phyloP scores from a whole-genome alignment of 108 stramenopile species.

The Cylindrotheca closterium region DNA sequence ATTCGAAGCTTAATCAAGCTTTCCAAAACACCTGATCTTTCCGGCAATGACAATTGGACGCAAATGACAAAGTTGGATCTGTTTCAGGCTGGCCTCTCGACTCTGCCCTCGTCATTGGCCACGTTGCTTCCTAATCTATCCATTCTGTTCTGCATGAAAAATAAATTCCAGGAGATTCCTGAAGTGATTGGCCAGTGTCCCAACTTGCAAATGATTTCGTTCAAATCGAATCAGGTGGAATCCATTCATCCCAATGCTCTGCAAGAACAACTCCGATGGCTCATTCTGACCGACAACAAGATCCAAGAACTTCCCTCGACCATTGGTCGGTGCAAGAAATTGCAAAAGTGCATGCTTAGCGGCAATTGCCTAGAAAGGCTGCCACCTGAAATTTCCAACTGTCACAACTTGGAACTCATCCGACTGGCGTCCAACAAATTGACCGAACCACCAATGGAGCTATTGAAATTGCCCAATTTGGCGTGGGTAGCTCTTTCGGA shows the following conservation, averaged over 20 bases:
- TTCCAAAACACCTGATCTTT: background rate
- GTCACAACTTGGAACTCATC: constrained; percentile 48
- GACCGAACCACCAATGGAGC: constrained; percentile 35
- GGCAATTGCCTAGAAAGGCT: constrained; percentile 44
- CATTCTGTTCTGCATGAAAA: constrained; percentile 64
- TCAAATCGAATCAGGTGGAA: constrained; percentile 51
- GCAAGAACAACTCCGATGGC: constrained; percentile 58
- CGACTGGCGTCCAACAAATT: constrained; percentile 63
- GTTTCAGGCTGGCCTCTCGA: constrained; percentile 30
- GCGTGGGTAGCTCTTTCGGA: constrained; percentile 52
- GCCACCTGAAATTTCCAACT: constrained; percentile 34
- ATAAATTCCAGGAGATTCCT: constrained; percentile 56
- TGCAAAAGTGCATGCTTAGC: constrained; percentile 68
- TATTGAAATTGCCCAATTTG: constrained; percentile 39
- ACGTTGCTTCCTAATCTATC: constrained; percentile 47
- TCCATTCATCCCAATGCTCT: constrained; percentile 56
- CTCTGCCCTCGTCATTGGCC: constrained; percentile 34
- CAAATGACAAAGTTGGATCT: constrained; percentile 52
- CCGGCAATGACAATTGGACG: background rate
- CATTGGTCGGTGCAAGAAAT: constrained; percentile 48
- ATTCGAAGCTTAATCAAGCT: background rate
- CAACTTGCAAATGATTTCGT: constrained; percentile 66
- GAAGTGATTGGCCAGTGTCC: constrained; percentile 47
- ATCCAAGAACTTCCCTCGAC: constrained; percentile 41
- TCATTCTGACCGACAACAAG: constrained; percentile 66